Evolutionary conservation across 2,329 filamentous ascomycete genomes (phyloP).

Genomic region (Botrytis byssoidea): DNA sequence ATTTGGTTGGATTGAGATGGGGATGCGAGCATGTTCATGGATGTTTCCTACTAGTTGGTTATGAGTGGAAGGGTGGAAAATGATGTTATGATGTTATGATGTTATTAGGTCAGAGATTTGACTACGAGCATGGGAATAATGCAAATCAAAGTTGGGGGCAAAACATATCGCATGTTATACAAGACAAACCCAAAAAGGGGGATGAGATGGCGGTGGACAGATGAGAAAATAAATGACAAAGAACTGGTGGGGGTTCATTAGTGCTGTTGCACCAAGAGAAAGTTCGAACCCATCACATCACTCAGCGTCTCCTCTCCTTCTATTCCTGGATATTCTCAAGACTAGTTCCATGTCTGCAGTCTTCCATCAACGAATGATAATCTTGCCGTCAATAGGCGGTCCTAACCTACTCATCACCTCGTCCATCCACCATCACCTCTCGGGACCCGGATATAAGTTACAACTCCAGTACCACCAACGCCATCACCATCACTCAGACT

Average conservation of each 20-base stretch:
- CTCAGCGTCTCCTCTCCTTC: background rate
- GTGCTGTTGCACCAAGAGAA: background rate
- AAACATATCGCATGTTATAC: background rate
- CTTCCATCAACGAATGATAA: background rate
- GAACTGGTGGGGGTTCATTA: background rate
- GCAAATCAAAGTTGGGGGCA: background rate
- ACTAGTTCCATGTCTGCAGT: background rate
- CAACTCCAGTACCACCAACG: background rate
- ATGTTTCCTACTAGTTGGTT: background rate
- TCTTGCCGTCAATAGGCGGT: background rate
- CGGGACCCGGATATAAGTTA: background rate
- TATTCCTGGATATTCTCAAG: background rate
- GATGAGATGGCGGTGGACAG: constrained; percentile 5
- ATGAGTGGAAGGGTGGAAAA: background rate
- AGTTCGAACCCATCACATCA: background rate
- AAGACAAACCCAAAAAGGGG: background rate
- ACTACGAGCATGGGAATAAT: background rate
- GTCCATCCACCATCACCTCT: background rate
- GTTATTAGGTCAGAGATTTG: background rate
- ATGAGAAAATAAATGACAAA: background rate
- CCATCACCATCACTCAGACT: background rate
- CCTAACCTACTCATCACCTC: background rate
- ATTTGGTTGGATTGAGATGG: background rate
- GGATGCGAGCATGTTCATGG: constrained; percentile 5
- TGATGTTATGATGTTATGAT: background rate